Evolutionary conservation across 2,329 filamentous ascomycete species (phyloP).

Genomic region (Alternaria angustiovoidea): DNA sequence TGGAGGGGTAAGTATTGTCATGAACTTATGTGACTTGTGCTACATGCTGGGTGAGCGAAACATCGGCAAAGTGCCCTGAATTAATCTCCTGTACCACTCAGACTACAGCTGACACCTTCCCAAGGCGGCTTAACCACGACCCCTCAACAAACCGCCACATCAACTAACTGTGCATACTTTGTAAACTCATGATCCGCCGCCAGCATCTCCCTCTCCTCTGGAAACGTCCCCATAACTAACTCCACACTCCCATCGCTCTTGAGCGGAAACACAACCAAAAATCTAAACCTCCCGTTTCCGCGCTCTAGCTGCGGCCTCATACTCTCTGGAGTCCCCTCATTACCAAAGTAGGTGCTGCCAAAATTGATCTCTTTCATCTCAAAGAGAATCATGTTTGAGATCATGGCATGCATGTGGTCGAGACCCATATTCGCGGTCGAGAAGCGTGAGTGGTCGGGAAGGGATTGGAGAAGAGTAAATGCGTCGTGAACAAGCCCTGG

Average conservation of each 20-base stretch:
- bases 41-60: too few species aligned
- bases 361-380: conserved; percentile 28
- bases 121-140: neutral
- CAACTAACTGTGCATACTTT: conserved; percentile 38
- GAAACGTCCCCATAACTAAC: conserved; percentile 22
- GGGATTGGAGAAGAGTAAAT: conserved; percentile 31
- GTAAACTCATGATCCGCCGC: conserved; percentile 55
- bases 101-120: too few species aligned
- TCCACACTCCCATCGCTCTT: conserved; percentile 34
- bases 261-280: conserved; percentile 37
- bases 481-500: conserved; percentile 38
- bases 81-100: too few species aligned
- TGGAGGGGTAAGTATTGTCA: too few species aligned
- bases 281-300: conserved; percentile 32
- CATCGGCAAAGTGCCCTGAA: too few species aligned
- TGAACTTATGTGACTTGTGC: too few species aligned
- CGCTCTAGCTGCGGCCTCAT: conserved; percentile 41
- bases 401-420: conserved; percentile 34
- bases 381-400: conserved; percentile 37
- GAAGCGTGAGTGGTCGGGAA: conserved; percentile 27
- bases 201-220: conserved; percentile 58
- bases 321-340: conserved; percentile 32
- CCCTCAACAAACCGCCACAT: neutral
- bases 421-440: conserved; percentile 35
- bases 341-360: conserved; percentile 29